Evolutionary conservation across 208 protist species (phyloP).

Genomic region (Spongospora subterranea): DNA sequence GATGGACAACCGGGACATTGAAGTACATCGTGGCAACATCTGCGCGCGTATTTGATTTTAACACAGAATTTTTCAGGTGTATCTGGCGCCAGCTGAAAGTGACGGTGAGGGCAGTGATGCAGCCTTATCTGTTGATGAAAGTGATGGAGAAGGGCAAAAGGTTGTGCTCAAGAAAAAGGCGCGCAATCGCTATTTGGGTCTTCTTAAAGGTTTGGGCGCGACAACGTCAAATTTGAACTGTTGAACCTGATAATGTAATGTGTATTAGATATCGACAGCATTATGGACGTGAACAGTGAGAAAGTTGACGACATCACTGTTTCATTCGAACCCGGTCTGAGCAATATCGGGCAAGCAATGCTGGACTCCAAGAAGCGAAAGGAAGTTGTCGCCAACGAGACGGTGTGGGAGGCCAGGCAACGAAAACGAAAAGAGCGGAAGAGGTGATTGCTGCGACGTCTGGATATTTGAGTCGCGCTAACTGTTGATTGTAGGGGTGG

Average conservation of each 20-base stretch:
- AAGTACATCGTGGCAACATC: background rate
- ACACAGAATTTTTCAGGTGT: constrained; percentile 15
- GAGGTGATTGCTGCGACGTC: background rate
- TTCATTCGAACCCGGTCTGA: constrained; percentile 12
- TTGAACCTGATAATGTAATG: too few species aligned
- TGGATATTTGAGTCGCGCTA: background rate
- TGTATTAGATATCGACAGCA: background rate
- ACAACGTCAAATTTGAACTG: background rate
- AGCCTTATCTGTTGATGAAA: background rate
- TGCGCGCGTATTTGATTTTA: background rate
- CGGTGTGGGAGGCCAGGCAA: constrained; percentile 42
- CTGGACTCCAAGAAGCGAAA: constrained; percentile 15
- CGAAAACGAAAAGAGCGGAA: constrained; percentile 44
- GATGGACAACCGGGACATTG: constrained; percentile 24
- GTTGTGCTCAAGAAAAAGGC: constrained; percentile 11
- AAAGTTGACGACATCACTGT: constrained; percentile 22
- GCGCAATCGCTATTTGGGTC: background rate
- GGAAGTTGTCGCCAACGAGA: constrained; percentile 27
- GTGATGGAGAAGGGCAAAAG: constrained; percentile 15
- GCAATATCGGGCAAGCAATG: constrained; percentile 12
- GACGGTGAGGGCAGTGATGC: constrained; percentile 35
- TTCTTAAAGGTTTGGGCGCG: background rate
- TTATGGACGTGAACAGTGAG: background rate
- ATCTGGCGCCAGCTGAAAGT: constrained; percentile 38
- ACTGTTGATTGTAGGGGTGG: too few species aligned